A percentile compares a stretch with the other conserved stretches of the same genome.
Conservation (phyloP, 257 asterid species). For the Coffea eugenioides region DNA sequence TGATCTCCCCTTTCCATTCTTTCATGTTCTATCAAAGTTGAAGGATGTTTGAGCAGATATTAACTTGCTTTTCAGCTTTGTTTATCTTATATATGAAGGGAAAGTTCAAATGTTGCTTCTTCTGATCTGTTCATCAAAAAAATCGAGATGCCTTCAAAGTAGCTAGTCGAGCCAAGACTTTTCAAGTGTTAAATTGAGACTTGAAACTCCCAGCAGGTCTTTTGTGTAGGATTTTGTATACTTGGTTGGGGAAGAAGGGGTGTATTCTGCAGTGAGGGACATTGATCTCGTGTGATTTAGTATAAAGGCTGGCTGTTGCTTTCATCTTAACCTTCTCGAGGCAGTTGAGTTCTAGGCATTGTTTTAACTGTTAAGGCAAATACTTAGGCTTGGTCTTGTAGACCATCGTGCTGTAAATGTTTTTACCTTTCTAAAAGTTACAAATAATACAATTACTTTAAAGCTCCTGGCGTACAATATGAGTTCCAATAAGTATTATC, state of each 20-base stretch:
- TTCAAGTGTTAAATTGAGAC: background rate
- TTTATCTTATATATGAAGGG: too few relatives aligned
- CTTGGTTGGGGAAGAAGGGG: background rate
- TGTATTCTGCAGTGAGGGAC: background rate
- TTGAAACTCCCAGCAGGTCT: background rate
- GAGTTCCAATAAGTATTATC: too few relatives aligned
- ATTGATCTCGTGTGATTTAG: background rate
- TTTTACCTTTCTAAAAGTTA: too few relatives aligned
- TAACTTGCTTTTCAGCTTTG: background rate
- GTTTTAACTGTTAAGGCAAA: background rate
- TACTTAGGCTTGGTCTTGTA: too few relatives aligned
- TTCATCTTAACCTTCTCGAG: background rate
- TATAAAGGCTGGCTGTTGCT: background rate
- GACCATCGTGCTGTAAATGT: too few relatives aligned
- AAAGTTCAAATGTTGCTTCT: background rate
- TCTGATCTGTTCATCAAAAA: too few relatives aligned
- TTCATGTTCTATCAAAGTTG: background rate
- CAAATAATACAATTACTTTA: too few relatives aligned
- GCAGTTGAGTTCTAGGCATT: conserved; percentile 5
- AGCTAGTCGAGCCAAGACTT: background rate
- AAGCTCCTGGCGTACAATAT: too few relatives aligned
- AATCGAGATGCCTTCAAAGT: background rate
- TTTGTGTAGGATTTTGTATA: background rate
- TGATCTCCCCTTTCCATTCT: conserved; percentile 31
- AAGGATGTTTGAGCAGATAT: background rate